These are phyloP conservation scores for Pythium periplocum DNA, from an alignment of 352 stramenopile species.

Conservation along the genomic window DNA sequence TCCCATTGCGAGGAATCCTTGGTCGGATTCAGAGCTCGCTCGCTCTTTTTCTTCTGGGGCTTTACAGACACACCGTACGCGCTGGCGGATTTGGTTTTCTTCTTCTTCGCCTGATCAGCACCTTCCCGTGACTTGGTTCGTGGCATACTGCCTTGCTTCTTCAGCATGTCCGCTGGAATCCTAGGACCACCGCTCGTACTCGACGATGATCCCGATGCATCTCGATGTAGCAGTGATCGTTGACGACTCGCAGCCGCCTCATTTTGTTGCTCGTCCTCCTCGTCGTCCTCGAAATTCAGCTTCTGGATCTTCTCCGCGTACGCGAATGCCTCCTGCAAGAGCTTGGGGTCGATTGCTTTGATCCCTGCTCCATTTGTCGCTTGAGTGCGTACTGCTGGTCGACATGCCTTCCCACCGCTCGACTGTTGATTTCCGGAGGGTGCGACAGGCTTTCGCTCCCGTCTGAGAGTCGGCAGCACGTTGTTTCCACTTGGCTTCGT, in stretches of 20 bases:
- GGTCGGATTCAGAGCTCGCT: conserved; percentile 12
- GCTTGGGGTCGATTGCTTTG: conserved; percentile 49
- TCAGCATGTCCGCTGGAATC: conserved; percentile 1
- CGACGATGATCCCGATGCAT: conserved; percentile 2
- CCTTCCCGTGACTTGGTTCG: not conserved
- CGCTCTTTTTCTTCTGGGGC: conserved; percentile 33
- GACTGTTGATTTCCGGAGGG: conserved; percentile 3
- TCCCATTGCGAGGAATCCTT: conserved; percentile 16
- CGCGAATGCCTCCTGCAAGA: conserved; percentile 73
- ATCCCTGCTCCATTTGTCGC: not conserved
- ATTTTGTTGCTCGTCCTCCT: conserved; percentile 23
- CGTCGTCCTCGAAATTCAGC: conserved; percentile 34
- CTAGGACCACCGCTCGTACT: conserved; percentile 4
- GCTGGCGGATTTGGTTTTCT: conserved; percentile 30
- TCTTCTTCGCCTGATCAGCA: conserved; percentile 13
- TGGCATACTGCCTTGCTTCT: conserved; percentile 11
- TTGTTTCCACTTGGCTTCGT: conserved; percentile 18
- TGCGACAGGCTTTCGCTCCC: conserved; percentile 3
- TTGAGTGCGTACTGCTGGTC: no score
- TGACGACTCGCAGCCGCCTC: conserved; percentile 6
- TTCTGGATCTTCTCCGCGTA: conserved; percentile 58
- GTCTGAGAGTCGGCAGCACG: conserved; percentile 40
- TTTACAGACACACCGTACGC: conserved; percentile 36
- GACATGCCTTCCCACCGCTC: conserved; percentile 9
- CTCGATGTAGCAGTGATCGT: conserved; percentile 4